Evolutionary conservation across 108 stramenopile species (phyloP).

Genomic region (Nannochloropsis salina): DNA sequence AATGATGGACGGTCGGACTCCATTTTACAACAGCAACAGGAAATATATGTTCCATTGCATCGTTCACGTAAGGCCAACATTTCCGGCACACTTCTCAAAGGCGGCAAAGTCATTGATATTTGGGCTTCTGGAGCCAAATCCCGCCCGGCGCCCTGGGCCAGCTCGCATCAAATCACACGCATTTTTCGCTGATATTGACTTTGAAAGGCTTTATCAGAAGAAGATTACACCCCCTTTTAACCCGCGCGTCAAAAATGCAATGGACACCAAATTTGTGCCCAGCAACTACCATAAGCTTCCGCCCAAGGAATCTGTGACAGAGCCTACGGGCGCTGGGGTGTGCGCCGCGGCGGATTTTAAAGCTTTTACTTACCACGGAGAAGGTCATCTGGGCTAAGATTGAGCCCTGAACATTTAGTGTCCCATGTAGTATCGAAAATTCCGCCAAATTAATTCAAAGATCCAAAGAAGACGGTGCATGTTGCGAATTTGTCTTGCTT

Average conservation of each 20-base stretch:
- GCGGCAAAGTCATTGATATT: conserved; percentile 25
- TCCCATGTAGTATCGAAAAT: too few relatives aligned
- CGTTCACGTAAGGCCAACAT: conserved; percentile 38
- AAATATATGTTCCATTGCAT: conserved; percentile 54
- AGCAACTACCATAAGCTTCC: neutral
- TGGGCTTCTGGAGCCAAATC: conserved; percentile 80
- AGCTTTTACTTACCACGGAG: conserved; percentile 12
- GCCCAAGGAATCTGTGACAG: conserved; percentile 11
- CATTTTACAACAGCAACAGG: conserved; percentile 53
- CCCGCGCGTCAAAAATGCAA: conserved; percentile 67
- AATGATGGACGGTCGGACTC: conserved; percentile 52
- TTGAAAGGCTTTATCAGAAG: conserved; percentile 67
- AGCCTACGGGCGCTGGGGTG: conserved; percentile 4
- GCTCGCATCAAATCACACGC: conserved; percentile 77
- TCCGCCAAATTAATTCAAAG: too few relatives aligned
- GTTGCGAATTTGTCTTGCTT: too few relatives aligned
- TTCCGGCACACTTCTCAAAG: conserved; percentile 38
- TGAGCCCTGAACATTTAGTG: neutral
- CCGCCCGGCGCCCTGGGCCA: conserved; percentile 68
- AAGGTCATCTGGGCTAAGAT: neutral
- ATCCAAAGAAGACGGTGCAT: too few relatives aligned
- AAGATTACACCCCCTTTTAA: conserved; percentile 77
- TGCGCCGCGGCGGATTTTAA: neutral
- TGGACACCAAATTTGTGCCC: conserved; percentile 62
- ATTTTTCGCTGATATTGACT: conserved; percentile 76